Evolutionary conservation across 192 early-diverging fungal species (phyloP), one percentile per base, ranked within the genome.

Genomic region (Rhizophagus clarus): DNA sequence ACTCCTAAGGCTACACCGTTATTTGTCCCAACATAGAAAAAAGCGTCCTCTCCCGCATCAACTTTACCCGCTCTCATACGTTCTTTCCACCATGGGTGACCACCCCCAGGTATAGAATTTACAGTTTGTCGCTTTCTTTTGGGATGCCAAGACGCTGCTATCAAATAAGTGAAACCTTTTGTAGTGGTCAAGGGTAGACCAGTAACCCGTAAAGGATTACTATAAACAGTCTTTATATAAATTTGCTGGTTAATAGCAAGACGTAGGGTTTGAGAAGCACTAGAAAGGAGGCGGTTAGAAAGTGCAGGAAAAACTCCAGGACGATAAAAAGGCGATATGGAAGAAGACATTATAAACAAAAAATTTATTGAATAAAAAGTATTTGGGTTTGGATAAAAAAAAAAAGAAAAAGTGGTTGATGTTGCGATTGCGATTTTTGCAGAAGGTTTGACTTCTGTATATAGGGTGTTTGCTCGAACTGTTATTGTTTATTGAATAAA

Each of bases 21-120:
- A 7, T 84, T 84, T 1, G 89, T 90, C 14, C 77, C 82, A 9
- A 87, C 88, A 72, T 90, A 84, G 37, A 89, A 90, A 66, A 90
- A 90, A 11, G 89, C 89, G 76, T 90, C 89, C 64, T 90, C 89
- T 8, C 89, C 89, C 29, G 89, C 89, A 81, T 90, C 88, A 4
- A 90, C 89, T 34, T 90, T 90, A 8, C 89, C 89, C 3, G 81
- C 81, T 72, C 84, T 81, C 56, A 73, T 81, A 22, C 83, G 83
- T 72, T 89, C 81, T 49, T 82, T 86, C 85, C 83, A 86, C 85
- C 85, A 72, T 24, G 49, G 51, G 68, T 78, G 34, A n/a, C 40
- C 40, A 63, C 12, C 22, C 7, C 22, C 61, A 42, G 76, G 24
- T 68, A 68, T 68, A n/a, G 56, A 40, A 62, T 31, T 78, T 20